phyloP scores from a whole-genome alignment of 768 basidiomycete species.

The Lactarius psammicola region DNA sequence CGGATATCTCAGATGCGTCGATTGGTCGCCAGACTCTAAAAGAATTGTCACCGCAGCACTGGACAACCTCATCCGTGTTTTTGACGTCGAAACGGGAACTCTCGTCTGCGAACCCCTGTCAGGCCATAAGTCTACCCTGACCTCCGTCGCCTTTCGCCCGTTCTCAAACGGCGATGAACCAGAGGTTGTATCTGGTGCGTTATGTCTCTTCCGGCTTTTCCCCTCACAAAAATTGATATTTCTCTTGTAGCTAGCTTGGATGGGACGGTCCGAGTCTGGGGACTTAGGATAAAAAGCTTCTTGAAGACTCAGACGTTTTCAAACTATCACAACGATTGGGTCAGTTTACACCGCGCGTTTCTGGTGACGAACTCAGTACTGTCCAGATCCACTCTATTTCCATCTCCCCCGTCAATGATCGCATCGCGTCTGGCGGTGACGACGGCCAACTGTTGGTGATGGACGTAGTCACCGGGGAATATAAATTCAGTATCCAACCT shows the following conservation, averaged over 20 bases:
- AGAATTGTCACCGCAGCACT: constrained; percentile 6
- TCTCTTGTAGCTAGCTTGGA: constrained; percentile 8
- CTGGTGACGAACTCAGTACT: neutral
- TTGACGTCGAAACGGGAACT: constrained; percentile 18
- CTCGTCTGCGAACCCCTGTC: constrained; percentile 10
- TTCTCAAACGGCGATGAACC: neutral
- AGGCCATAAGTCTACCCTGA: neutral
- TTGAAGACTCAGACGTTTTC: constrained; percentile 1
- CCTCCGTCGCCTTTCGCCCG: constrained; percentile 4
- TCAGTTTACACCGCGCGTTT: neutral
- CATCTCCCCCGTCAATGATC: constrained; percentile 3
- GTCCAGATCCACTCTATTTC: constrained; percentile 8
- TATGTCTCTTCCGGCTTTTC: neutral
- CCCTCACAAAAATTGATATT: neutral
- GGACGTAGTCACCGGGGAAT: neutral
- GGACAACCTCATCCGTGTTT: constrained; percentile 19
- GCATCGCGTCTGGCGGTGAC: constrained; percentile 13
- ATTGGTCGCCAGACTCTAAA: constrained; percentile 21
- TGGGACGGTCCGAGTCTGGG: constrained; percentile 20
- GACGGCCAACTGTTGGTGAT: constrained; percentile 10
- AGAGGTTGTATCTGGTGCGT: constrained; percentile 8
- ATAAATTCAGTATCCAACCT: neutral
- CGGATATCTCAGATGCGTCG: constrained; percentile 10
- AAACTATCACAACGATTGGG: constrained; percentile 12
- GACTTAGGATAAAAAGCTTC: neutral